These are phyloP conservation scores for Akanthomyces dipterigenus DNA, from an alignment of 2,329 filamentous ascomycete species.

Conservation along the genomic window DNA sequence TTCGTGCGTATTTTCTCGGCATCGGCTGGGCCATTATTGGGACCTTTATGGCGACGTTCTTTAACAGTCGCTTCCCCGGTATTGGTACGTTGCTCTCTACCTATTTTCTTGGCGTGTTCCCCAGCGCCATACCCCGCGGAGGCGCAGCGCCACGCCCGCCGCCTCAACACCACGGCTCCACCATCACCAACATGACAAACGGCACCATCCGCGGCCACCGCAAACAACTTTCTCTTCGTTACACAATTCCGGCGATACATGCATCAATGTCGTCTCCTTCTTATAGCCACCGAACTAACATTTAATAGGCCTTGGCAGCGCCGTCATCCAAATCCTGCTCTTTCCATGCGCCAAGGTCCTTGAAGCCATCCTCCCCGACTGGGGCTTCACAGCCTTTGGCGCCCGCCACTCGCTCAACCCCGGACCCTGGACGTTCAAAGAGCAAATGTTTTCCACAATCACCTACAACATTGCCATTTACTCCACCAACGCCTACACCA, in stretches of 20 bases:
- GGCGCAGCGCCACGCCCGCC: neutral
- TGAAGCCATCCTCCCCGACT: slow-evolving; percentile 37
- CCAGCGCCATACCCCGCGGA: neutral
- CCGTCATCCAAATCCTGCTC: slow-evolving; percentile 39
- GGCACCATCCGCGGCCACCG: neutral
- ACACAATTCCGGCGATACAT: too few relatives aligned
- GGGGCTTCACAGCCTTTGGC: slow-evolving; percentile 36
- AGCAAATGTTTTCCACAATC: slow-evolving; percentile 53
- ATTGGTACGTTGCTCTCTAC: slow-evolving; percentile 22
- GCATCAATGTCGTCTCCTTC: too few relatives aligned
- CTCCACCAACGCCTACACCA: slow-evolving; percentile 40
- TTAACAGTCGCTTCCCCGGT: slow-evolving; percentile 33
- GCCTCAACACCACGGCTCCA: neutral
- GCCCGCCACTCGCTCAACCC: slow-evolving; percentile 41
- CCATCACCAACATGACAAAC: neutral
- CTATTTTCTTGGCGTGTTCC: neutral
- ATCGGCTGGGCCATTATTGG: slow-evolving; percentile 32
- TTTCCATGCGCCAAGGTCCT: slow-evolving; percentile 40
- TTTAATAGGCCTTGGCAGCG: slow-evolving; percentile 24
- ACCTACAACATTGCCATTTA: slow-evolving; percentile 48
- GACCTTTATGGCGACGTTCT: slow-evolving; percentile 34
- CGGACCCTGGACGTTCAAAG: slow-evolving; percentile 50
- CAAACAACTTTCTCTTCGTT: too few relatives aligned
- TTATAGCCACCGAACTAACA: too few relatives aligned
- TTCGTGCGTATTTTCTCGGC: slow-evolving; percentile 36